phyloP scores from a whole-genome alignment of 371 early-diverging fungal species.

The Conidiobolus incongruus region DNA sequence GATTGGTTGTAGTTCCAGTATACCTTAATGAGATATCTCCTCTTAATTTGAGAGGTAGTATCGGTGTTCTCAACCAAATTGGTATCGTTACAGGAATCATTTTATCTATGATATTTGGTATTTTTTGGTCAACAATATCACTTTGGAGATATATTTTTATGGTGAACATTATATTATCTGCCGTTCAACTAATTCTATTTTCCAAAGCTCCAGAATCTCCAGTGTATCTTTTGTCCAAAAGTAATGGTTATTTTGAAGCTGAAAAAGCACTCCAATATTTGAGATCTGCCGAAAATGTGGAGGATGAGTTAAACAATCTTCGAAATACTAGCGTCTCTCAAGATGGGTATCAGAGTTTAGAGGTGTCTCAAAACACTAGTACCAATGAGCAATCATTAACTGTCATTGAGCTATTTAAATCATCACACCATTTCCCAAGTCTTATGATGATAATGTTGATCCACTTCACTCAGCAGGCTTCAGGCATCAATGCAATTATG shows the following conservation, averaged over 20 bases:
- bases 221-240: constrained; percentile 25
- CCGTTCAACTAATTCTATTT: constrained; percentile 32
- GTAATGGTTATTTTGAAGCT: constrained; percentile 24
- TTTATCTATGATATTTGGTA: constrained; percentile 31
- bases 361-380: too few species aligned
- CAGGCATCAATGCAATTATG: constrained; percentile 85
- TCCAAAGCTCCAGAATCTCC: constrained; percentile 65
- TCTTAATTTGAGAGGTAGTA: constrained; percentile 36
- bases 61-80: constrained; percentile 55
- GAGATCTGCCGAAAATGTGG: constrained; percentile 26
- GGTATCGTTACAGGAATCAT: constrained; percentile 66
- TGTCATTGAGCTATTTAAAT: too few species aligned
- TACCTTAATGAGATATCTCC: constrained; percentile 78
- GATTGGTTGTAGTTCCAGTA: constrained; percentile 62
- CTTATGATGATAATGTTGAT: background rate
- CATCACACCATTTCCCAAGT: too few species aligned
- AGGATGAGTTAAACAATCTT: constrained; percentile 39
- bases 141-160: constrained; percentile 41
- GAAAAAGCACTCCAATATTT: constrained; percentile 25
- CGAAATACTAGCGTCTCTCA: background rate
- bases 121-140: constrained; percentile 25
- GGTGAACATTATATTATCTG: constrained; percentile 24
- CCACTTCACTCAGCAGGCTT: constrained; percentile 59
- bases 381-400: too few species aligned
- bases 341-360: too few species aligned